These are phyloP conservation scores for Collybia nuda DNA, from an alignment of 768 basidiomycete species.

Conservation along the genomic window DNA sequence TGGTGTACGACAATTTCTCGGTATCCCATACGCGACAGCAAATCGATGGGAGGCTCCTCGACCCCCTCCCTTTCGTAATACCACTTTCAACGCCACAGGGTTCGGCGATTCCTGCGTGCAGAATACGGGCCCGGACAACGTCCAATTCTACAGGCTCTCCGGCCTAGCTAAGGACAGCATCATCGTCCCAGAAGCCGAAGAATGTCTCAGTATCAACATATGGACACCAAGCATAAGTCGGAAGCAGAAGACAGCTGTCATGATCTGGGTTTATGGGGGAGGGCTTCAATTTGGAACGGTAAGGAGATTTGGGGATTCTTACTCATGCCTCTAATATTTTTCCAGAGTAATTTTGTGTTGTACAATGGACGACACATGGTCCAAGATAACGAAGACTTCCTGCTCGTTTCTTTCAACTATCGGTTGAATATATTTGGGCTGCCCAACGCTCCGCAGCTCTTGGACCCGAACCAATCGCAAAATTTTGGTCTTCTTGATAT, in stretches of 20 bases:
- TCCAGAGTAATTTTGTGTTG: conserved; percentile 27
- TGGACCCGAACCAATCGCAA: conserved; percentile 20
- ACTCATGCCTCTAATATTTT: not conserved
- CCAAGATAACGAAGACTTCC: conserved; percentile 33
- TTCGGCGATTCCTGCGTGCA: conserved; percentile 33
- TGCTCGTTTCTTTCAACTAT: conserved; percentile 37
- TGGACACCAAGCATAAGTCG: conserved; percentile 32
- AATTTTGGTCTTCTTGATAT: conserved; percentile 40
- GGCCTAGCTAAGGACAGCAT: conserved; percentile 20
- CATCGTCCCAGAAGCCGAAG: conserved; percentile 30
- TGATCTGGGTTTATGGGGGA: conserved; percentile 41
- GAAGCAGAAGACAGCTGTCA: conserved; percentile 33
- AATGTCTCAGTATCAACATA: conserved; percentile 36
- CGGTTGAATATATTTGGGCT: conserved; percentile 38
- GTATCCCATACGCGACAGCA: conserved; percentile 33
- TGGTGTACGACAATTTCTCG: conserved; percentile 34
- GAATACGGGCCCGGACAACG: conserved; percentile 15
- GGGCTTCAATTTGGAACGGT: conserved; percentile 36
- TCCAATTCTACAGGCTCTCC: conserved; percentile 23
- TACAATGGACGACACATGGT: conserved; percentile 34
- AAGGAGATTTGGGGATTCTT: too few relatives aligned
- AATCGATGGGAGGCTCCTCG: conserved; percentile 31
- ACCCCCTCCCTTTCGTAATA: conserved; percentile 17
- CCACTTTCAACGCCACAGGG: conserved; percentile 23
- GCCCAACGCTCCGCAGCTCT: conserved; percentile 37